Conservation (phyloP, 495 filamentous ascomycete genomes). For the Aspergillus baeticus region DNA sequence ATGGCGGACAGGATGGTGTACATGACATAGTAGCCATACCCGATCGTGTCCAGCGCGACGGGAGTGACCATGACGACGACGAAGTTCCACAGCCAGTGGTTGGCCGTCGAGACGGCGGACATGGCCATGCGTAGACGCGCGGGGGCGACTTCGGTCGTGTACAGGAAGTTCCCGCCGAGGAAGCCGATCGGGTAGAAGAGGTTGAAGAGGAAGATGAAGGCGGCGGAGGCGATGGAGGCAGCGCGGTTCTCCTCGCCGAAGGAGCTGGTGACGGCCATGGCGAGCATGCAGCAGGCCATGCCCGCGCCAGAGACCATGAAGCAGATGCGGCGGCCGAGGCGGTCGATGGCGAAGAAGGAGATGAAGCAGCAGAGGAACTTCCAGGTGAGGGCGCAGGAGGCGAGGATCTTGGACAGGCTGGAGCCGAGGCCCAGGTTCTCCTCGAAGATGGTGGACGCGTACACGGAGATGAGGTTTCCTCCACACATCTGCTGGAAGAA, state of each 20-base stretch:
- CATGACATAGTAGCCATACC: conserved; percentile 60
- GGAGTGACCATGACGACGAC: conserved; percentile 57
- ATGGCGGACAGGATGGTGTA: conserved; percentile 55
- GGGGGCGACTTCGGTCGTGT: conserved; percentile 57
- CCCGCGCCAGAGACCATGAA: conserved; percentile 53
- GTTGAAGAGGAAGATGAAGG: conserved; percentile 62
- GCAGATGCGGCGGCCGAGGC: conserved; percentile 51
- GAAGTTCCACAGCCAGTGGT: conserved; percentile 55
- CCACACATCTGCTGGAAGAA: conserved; percentile 46
- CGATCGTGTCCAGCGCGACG: conserved; percentile 53
- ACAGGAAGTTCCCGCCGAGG: conserved; percentile 57
- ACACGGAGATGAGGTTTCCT: conserved; percentile 36
- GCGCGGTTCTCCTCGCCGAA: conserved; percentile 30
- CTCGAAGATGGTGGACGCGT: conserved; percentile 35
- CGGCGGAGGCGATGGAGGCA: conserved; percentile 42
- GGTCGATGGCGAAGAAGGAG: conserved; percentile 53
- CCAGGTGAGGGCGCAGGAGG: conserved; percentile 44
- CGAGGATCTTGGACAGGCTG: conserved; percentile 27
- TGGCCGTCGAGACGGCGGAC: conserved; percentile 40
- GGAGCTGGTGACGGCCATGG: conserved; percentile 43
- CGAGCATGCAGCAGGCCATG: conserved; percentile 47
- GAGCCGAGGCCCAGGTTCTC: conserved; percentile 28
- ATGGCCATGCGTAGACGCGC: conserved; percentile 53
- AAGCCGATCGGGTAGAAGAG: conserved; percentile 60
- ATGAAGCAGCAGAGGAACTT: conserved; percentile 50